phyloP scores from a whole-genome alignment of 2,329 filamentous ascomycete genomes.

The Davidsoniella neocaledoniae region DNA sequence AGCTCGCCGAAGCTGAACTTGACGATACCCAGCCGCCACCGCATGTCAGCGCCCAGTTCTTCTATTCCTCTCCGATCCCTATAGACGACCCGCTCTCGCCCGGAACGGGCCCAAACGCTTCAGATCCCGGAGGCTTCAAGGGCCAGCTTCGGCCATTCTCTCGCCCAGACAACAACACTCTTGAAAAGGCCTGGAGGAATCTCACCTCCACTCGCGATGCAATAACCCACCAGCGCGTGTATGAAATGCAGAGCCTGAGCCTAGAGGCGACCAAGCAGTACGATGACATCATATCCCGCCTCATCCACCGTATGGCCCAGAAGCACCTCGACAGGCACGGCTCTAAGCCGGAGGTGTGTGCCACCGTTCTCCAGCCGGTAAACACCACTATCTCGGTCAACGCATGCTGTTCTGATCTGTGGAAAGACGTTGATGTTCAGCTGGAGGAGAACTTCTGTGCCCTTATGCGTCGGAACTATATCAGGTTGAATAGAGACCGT shows the following conservation, averaged over 20 bases:
- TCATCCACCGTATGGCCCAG: constrained; percentile 27
- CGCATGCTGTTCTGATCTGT: constrained; percentile 33
- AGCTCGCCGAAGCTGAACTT: constrained; percentile 19
- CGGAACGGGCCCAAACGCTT: constrained; percentile 26
- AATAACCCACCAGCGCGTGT: constrained; percentile 27
- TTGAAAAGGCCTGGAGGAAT: constrained; percentile 62
- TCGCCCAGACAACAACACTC: constrained; percentile 56
- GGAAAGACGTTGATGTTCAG: constrained; percentile 29
- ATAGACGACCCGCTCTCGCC: constrained; percentile 80
- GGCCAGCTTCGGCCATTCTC: constrained; percentile 62
- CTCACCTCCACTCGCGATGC: constrained; percentile 34
- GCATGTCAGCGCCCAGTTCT: constrained; percentile 55
- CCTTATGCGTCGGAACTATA: constrained; percentile 25
- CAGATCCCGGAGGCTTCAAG: constrained; percentile 32
- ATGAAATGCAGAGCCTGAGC: constrained; percentile 5
- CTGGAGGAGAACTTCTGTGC: constrained; percentile 34
- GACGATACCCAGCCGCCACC: constrained; percentile 32
- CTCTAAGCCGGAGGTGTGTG: constrained; percentile 4
- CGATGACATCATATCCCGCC: constrained; percentile 20
- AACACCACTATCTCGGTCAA: constrained; percentile 18
- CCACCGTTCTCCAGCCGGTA: constrained; percentile 8
- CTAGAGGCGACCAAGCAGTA: constrained; percentile 18
- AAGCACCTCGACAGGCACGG: constrained; percentile 31
- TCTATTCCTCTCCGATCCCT: constrained; percentile 66
- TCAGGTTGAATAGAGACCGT: constrained; percentile 25